phyloP scores from a whole-genome alignment of 106 monocot genomes.

The Dioscorea zingiberensis region DNA sequence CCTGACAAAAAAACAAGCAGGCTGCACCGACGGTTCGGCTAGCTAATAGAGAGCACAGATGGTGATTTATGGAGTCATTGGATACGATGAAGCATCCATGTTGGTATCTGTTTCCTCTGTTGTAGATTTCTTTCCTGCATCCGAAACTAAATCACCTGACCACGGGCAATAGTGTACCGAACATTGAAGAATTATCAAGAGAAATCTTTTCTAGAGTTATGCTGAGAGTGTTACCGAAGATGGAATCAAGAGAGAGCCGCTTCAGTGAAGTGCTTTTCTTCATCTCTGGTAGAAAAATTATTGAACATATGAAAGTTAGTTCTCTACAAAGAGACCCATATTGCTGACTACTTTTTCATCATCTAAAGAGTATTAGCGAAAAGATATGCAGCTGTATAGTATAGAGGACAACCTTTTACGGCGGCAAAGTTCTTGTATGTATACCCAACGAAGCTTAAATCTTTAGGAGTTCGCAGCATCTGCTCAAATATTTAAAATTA shows the following conservation, averaged over 20 bases:
- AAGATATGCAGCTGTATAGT: conserved; percentile 16
- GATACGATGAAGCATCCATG: conserved; percentile 33
- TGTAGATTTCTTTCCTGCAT: conserved; percentile 9
- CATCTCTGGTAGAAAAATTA: conserved; percentile 22
- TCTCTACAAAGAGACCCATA: not conserved
- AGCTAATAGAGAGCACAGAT: not conserved
- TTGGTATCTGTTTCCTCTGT: conserved; percentile 20
- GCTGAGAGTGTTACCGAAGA: conserved; percentile 29
- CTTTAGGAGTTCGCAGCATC: conserved; percentile 51
- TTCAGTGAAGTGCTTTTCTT: conserved; percentile 40
- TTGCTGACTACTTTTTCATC: not conserved
- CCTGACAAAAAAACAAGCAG: conserved; percentile 45
- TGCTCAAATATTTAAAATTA: conserved; percentile 1
- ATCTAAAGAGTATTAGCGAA: not conserved
- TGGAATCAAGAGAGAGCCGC: conserved; percentile 44
- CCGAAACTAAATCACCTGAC: conserved; percentile 21
- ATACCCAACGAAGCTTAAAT: conserved; percentile 80
- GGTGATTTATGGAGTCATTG: conserved; percentile 35
- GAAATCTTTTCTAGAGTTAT: not conserved
- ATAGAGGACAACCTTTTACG: conserved; percentile 36
- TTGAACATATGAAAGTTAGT: not conserved
- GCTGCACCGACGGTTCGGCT: conserved; percentile 6
- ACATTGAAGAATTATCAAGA: not conserved
- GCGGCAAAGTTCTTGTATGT: conserved; percentile 89
- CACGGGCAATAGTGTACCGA: not conserved